Evolutionary conservation across 176 grass and related monocot species (phyloP), one percentile per base, ranked within the genome.

Genomic region (Paspalum vaginatum): DNA sequence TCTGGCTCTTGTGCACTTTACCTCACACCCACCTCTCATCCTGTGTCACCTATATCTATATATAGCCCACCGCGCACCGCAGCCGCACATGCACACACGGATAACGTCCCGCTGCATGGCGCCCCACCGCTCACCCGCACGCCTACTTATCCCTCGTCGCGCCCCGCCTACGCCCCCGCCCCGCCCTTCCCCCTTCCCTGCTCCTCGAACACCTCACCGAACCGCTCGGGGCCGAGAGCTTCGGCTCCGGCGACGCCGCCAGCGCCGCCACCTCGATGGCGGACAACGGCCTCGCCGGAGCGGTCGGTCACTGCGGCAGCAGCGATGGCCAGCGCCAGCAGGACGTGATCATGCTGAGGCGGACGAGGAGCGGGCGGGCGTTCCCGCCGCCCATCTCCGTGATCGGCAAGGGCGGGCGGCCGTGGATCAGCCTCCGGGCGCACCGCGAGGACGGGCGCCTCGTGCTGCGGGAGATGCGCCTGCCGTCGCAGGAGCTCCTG

Each of bases 341-440:
- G 11, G 58, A 61, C 11, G 61, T 76, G 42, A 54, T 40, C 60
- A 54, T 40, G 58, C 57, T 77, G 24, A 41, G 72, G 72, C 85
- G 86, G 77, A 76, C 88, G 72, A 88, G 73, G 73, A 89, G 80
- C 65, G 80, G 71, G 4, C 55, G 83, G 60, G 53, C 67, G 49
- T 94, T 91, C 70, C 92, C 89, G 56, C 92, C 92, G 9, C 92
- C 92, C 12, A 91, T 94, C 68, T 89, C 89, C 17, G 81, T 88
- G 53, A 94, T 94, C 38, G 92, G 92, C 47, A 69, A 53, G 84
- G 71, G 86, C 48, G 89, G 86, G 11, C 89, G 85, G 57, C 89
- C 84, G 40, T 89, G 92, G 92, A 72, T 94, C 25, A 72, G 20
- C 68, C 87, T 91, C 3, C 81, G 60, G 67, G 63, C 86, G 69